Percentiles rank a stretch among this genome's conserved stretches.
These are phyloP conservation scores for Pezicula radicicola DNA, from an alignment of 2,329 filamentous ascomycete species.

Conservation along the genomic window DNA sequence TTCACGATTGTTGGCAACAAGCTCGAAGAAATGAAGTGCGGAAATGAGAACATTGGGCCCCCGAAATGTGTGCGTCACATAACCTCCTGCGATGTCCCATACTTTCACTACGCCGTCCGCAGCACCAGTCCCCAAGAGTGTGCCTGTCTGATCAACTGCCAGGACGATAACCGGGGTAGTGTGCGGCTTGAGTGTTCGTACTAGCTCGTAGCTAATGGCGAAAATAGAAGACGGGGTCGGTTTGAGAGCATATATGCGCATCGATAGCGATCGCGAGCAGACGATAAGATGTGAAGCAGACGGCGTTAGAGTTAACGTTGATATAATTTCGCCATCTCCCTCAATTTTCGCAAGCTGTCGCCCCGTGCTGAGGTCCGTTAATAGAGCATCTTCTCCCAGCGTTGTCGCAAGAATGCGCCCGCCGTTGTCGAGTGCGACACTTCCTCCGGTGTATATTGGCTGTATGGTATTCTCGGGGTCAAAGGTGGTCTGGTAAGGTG, in stretches of 20 bases:
- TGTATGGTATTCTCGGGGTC: slow-evolving; percentile 79
- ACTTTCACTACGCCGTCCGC: slow-evolving; percentile 94
- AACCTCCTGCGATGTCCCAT: slow-evolving; percentile 91
- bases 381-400: slow-evolving; percentile 85
- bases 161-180: slow-evolving; percentile 84
- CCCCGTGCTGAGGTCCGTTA: slow-evolving; percentile 82
- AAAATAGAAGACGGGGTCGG: slow-evolving; percentile 51
- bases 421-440: slow-evolving; percentile 76
- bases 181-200: slow-evolving; percentile 85
- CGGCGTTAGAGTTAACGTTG: slow-evolving; percentile 75
- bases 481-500: slow-evolving; percentile 81
- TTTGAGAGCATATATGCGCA: slow-evolving; percentile 82
- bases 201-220: slow-evolving; percentile 61
- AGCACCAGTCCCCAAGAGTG: slow-evolving; percentile 85
- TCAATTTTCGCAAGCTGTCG: slow-evolving; percentile 82
- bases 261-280: slow-evolving; percentile 92
- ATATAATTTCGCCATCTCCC: slow-evolving; percentile 80
- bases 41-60: slow-evolving; percentile 90
- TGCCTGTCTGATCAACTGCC: slow-evolving; percentile 81
- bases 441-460: slow-evolving; percentile 91
- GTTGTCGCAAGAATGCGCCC: slow-evolving; percentile 83
- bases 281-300: slow-evolving; percentile 83
- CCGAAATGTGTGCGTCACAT: slow-evolving; percentile 91
- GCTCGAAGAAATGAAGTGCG: slow-evolving; percentile 86
- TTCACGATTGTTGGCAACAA: slow-evolving; percentile 44